Conservation (phyloP, 2,329 filamentous ascomycete genomes). For the Didymella arachidicola region DNA sequence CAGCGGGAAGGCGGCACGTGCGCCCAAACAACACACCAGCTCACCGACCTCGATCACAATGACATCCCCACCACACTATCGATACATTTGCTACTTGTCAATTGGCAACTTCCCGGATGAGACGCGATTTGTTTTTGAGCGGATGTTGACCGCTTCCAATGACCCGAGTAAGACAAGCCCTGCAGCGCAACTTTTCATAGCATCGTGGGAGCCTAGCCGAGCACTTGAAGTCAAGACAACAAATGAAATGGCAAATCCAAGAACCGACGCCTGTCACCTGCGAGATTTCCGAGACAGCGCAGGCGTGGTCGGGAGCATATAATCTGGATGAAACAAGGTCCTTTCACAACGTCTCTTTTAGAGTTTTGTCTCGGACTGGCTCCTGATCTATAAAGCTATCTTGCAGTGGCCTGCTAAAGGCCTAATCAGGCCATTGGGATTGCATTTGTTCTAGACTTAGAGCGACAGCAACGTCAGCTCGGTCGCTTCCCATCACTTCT, state of each 20-base stretch:
- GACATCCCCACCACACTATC: conserved; percentile 25
- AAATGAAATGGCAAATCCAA: conserved; percentile 34
- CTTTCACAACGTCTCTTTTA: conserved; percentile 3
- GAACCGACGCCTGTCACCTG: conserved; percentile 19
- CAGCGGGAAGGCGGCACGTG: conserved; percentile 20
- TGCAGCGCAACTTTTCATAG: conserved; percentile 23
- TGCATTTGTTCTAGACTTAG: background rate
- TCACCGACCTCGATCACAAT: conserved; percentile 27
- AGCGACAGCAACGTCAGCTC: conserved; percentile 6
- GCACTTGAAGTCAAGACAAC: conserved; percentile 17
- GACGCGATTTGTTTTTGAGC: conserved; percentile 20
- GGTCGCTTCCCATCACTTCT: background rate
- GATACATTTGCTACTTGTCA: conserved; percentile 11
- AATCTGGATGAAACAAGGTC: conserved; percentile 7
- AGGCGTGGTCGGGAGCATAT: conserved; percentile 7
- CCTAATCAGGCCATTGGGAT: background rate
- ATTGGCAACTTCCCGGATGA: conserved; percentile 25
- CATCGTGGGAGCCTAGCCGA: conserved; percentile 25
- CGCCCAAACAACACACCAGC: conserved; percentile 25
- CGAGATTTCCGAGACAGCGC: conserved; percentile 22
- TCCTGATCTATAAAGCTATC: conserved; percentile 14
- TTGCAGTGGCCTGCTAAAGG: background rate
- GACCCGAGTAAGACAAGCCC: conserved; percentile 36
- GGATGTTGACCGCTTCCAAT: conserved; percentile 32
- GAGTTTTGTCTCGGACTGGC: conserved; percentile 15